A percentile compares a stretch with the other conserved stretches of the same genome.
phyloP scores from a whole-genome alignment of 2,329 filamentous ascomycete species.

The Colletotrichum spinosum region DNA sequence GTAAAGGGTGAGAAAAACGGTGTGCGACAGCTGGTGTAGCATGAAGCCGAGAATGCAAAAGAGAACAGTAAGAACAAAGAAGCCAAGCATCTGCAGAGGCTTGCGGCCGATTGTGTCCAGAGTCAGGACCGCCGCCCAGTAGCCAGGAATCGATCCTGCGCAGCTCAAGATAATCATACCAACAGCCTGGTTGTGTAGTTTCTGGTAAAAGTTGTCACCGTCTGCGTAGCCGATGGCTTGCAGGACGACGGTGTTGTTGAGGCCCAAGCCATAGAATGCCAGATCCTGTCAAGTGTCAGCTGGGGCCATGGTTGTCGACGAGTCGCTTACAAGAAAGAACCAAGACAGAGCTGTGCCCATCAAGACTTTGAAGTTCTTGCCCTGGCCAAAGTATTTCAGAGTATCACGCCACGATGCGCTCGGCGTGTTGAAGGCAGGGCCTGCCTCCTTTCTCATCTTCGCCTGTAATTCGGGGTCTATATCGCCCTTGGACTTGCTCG shows the following conservation, averaged over 20 bases:
- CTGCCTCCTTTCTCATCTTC: slow-evolving; percentile 64
- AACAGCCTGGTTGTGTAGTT: slow-evolving; percentile 77
- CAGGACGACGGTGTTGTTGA: slow-evolving; percentile 82
- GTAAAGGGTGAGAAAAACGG: slow-evolving; percentile 69
- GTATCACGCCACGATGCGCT: slow-evolving; percentile 79
- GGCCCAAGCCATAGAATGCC: slow-evolving; percentile 76
- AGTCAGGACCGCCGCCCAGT: slow-evolving; percentile 80
- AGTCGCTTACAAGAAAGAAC: slow-evolving; percentile 74
- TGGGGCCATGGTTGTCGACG: neutral
- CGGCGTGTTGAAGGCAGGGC: slow-evolving; percentile 69
- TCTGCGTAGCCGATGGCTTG: slow-evolving; percentile 77
- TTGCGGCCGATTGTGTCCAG: slow-evolving; percentile 84
- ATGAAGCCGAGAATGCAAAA: slow-evolving; percentile 73
- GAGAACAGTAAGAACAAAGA: slow-evolving; percentile 69
- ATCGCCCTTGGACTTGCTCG: slow-evolving; percentile 59
- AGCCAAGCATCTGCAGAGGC: slow-evolving; percentile 76
- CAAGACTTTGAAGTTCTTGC: slow-evolving; percentile 77
- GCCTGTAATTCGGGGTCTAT: slow-evolving; percentile 62
- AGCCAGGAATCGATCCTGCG: slow-evolving; percentile 82
- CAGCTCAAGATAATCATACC: slow-evolving; percentile 83
- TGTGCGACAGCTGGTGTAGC: slow-evolving; percentile 60
- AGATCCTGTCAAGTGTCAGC: slow-evolving; percentile 61
- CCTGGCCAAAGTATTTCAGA: slow-evolving; percentile 73
- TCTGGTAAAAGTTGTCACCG: slow-evolving; percentile 73
- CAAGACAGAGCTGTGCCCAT: slow-evolving; percentile 83